These are phyloP conservation scores for Fremontodendron californicum DNA, from an alignment of 345 rosid genomes.

Conservation along the genomic window DNA sequence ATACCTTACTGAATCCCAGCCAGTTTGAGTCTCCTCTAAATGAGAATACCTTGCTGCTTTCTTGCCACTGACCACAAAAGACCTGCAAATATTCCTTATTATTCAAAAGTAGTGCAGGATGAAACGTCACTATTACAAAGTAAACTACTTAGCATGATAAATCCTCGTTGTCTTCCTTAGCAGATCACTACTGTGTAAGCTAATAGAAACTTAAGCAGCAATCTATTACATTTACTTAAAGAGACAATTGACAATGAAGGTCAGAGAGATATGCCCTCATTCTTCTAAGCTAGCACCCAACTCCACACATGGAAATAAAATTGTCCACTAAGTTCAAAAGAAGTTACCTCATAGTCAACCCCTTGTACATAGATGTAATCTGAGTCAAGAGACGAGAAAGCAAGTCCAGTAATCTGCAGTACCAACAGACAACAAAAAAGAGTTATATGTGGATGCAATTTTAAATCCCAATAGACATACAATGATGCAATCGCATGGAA, in stretches of 20 bases:
- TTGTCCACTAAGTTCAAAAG: constrained; percentile 3
- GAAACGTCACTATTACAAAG: neutral
- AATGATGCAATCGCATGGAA: constrained; percentile 4
- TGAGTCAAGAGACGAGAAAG: constrained; percentile 55
- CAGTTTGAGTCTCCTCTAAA: constrained; percentile 74
- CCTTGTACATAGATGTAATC: constrained; percentile 59
- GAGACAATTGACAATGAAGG: neutral
- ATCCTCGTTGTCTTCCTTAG: neutral
- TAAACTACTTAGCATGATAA: neutral
- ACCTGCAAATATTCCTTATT: constrained; percentile 36
- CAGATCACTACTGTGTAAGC: neutral
- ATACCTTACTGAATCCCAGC: constrained; percentile 72
- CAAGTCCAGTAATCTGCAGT: constrained; percentile 63
- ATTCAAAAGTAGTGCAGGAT: neutral
- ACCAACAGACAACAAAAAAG: constrained; percentile 9
- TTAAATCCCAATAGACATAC: neutral
- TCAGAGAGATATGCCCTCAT: neutral
- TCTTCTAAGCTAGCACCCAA: neutral
- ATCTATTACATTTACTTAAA: neutral
- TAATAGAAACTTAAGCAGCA: neutral
- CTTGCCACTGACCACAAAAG: constrained; percentile 53
- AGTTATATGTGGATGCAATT: neutral
- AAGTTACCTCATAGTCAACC: constrained; percentile 63
- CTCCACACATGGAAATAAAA: neutral
- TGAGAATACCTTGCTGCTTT: constrained; percentile 39